phyloP scores from a whole-genome alignment of 805 yeast species.

The Sugiyamaella qingdaonensis region DNA sequence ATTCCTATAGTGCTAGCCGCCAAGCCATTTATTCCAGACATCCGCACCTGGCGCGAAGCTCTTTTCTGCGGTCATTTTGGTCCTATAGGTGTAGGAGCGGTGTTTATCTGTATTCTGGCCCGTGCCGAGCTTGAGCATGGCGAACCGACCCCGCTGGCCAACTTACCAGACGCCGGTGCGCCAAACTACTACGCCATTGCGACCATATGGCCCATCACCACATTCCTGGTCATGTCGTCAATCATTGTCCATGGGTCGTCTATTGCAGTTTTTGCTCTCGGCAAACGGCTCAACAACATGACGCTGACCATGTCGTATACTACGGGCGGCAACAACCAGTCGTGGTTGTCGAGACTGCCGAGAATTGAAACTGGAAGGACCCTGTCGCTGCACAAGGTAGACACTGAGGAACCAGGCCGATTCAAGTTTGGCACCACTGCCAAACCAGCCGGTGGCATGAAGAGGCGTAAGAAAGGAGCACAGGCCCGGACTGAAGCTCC shows the following conservation, averaged over 20 bases:
- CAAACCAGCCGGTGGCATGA: slow-evolving; percentile 27
- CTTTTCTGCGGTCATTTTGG: slow-evolving; percentile 94
- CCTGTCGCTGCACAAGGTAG: slow-evolving; percentile 77
- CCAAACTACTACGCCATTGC: slow-evolving; percentile 58
- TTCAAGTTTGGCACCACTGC: slow-evolving; percentile 12
- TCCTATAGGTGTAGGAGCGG: slow-evolving; percentile 93
- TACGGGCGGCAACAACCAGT: slow-evolving; percentile 56
- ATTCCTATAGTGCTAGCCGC: slow-evolving; percentile 74
- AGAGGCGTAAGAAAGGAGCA: slow-evolving; percentile 20
- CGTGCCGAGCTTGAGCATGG: slow-evolving; percentile 62
- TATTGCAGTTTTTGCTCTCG: slow-evolving; percentile 70
- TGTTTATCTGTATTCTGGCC: slow-evolving; percentile 78
- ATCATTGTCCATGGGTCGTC: slow-evolving; percentile 90
- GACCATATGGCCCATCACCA: slow-evolving; percentile 75
- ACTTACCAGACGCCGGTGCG: slow-evolving; percentile 43
- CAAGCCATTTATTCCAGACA: slow-evolving; percentile 79
- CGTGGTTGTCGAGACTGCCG: slow-evolving; percentile 86
- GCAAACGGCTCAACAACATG: slow-evolving; percentile 86
- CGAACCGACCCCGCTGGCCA: slow-evolving; percentile 54
- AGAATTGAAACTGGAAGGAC: slow-evolving; percentile 63
- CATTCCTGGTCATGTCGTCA: slow-evolving; percentile 75
- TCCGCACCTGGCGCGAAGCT: slow-evolving; percentile 91
- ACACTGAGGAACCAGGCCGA: slow-evolving; percentile 50
- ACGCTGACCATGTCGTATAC: slow-evolving; percentile 90
- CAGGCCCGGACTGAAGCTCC: slow-evolving; percentile 22